A percentile compares a stretch with the other conserved stretches of the same genome.
Evolutionary conservation across 345 rosid species (phyloP).

Genomic region (Dimocarpus longan): DNA sequence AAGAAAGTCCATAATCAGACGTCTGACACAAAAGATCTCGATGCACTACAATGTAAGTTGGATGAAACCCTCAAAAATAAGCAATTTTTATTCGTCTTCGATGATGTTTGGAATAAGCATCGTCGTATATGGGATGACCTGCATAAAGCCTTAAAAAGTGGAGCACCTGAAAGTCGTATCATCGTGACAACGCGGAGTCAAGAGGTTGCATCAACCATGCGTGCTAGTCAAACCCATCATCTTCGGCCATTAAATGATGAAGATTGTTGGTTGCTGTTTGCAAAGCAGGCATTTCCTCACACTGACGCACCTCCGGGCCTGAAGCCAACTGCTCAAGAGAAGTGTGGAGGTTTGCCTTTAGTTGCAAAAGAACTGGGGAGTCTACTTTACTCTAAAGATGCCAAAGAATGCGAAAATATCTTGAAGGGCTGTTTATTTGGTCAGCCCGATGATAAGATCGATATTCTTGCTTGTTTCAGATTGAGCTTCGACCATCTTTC

Average conservation of each 20-base stretch:
- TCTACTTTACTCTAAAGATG: constrained; percentile 28
- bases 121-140: constrained; percentile 28
- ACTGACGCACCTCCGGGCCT: constrained; percentile 13
- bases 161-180: constrained; percentile 35
- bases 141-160: constrained; percentile 28
- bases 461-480: constrained; percentile 31
- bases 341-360: constrained; percentile 45
- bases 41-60: constrained; percentile 37
- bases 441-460: constrained; percentile 35
- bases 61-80: constrained; percentile 25
- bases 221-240: constrained; percentile 21
- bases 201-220: constrained; percentile 29
- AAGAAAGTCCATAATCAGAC: constrained; percentile 31
- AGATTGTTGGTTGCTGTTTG: constrained; percentile 36
- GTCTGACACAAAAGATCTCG: constrained; percentile 31
- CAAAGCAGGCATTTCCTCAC: constrained; percentile 24
- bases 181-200: constrained; percentile 41
- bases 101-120: constrained; percentile 45
- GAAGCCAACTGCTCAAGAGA: constrained; percentile 15
- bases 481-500: constrained; percentile 38
- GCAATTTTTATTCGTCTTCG: constrained; percentile 36
- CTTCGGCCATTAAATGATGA: constrained; percentile 35
- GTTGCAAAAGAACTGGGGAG: constrained; percentile 44
- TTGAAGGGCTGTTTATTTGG: constrained; percentile 38
- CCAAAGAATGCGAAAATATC: constrained; percentile 40